Base-by-base conservation (phyloP, 768 basidiomycete genomes). In the Lentinula lateritia region DNA sequence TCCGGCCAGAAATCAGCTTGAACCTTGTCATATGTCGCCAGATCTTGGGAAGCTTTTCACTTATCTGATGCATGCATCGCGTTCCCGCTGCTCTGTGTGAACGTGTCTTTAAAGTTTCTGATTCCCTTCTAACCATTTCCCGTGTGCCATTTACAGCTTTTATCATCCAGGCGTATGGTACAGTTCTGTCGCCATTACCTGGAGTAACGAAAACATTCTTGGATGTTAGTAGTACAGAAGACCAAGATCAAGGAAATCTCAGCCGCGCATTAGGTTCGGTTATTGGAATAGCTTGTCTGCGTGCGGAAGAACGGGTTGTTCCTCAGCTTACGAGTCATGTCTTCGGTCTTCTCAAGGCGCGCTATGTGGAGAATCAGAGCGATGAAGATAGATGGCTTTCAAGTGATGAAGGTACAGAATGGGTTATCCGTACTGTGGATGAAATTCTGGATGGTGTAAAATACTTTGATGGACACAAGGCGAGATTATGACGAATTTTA, bases 321-420 rank as follows among this genome's bases (percentile, higher is more conserved):
- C 92, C 93, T 6, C 94, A 96, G 72, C 80, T 96, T 61, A 88
- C 78, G 10, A 93, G 92, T 72, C 94, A 96, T 71, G 88, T 90
- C 53, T 94, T 92, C 73, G 94, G 94, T 12, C 81, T 96, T 66
- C 85, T 94, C 70, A 96, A 95, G 73, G 90, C 92, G 20, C 87
- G 89, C 60, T 69, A 81, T 52, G 77, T 78, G 50, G 80, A 83
- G 57, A 80, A 81, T 39, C 77, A 84, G 65, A 86, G 75, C 65
- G 81, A 83, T 66, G 90, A 89, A 72, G 92, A 93, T 71, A 78
- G 75, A 61, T 95, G 89, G 88, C 82, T 95, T 43, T 80, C 89
- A 23, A 89, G 83, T 63, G 93, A 94, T 70, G 90, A 93, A 72
- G 93, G 93, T 38, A 83, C 90, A 18, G 89, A 90, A 75, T 95